These are phyloP conservation scores for Setaria viridis DNA, from an alignment of 202 grass and related monocot genomes.

Conservation along the genomic window DNA sequence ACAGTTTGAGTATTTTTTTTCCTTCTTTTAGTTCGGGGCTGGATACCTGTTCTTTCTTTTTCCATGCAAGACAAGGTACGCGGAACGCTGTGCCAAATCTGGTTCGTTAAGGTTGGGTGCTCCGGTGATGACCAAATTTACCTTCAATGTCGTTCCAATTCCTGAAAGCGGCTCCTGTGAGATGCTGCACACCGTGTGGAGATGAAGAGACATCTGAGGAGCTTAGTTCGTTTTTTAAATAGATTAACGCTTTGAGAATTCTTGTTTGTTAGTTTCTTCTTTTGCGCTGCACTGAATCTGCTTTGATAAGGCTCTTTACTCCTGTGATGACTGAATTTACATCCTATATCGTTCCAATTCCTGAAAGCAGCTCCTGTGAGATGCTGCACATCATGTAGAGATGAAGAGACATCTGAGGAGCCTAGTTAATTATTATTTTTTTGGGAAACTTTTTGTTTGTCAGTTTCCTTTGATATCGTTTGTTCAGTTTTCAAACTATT, in stretches of 20 bases:
- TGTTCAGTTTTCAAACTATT: background rate
- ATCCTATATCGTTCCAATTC: slow-evolving; percentile 49
- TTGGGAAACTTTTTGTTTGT: background rate
- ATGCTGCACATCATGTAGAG: slow-evolving; percentile 33
- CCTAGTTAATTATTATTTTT: background rate
- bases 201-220: slow-evolving; percentile 54
- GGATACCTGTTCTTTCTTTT: background rate
- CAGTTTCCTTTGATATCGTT: background rate
- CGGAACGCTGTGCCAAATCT: background rate
- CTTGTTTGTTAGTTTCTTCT: background rate
- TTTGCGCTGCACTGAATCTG: background rate
- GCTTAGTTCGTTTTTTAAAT: slow-evolving; percentile 9
- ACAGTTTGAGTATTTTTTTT: background rate
- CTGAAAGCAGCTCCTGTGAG: slow-evolving; percentile 38
- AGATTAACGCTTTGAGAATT: background rate
- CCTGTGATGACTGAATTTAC: slow-evolving; percentile 42
- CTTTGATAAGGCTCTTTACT: background rate
- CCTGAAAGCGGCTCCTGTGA: slow-evolving; percentile 30
- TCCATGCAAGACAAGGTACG: background rate
- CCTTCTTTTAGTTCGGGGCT: background rate
- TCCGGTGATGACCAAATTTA: slow-evolving; percentile 40
- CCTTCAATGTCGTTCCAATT: slow-evolving; percentile 44
- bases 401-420: slow-evolving; percentile 60
- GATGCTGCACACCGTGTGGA: slow-evolving; percentile 34
- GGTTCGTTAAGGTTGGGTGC: background rate